Evolutionary conservation across 1,139 yeast genomes (phyloP), one percentile per base, ranked within the genome.

Genomic region (Schizosaccharomyces versatilis): DNA sequence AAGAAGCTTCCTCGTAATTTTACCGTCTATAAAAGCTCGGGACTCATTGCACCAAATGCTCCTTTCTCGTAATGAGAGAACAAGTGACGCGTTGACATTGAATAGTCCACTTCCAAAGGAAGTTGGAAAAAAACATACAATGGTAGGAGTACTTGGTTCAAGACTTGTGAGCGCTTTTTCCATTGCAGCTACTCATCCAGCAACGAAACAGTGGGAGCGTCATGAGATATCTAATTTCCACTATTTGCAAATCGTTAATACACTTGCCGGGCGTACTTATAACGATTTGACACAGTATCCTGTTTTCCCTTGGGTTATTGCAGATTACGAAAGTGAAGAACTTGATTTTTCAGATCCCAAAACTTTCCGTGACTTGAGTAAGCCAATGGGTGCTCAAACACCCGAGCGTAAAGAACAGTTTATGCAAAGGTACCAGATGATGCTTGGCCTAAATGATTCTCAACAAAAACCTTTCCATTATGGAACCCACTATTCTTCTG

Each of bases 401-500:
- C 64, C 66, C 2, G 70, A 69, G 1, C 71, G 95, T 57, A 83
- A 79, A 1, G 60, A 63, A 0, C 78, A 78, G 61, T 84, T 84
- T 61, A 68, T 69, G 54, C 90, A 83, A 56, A 67, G 95, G 54
- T 84, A 72, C 61, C 80, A 79, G 41, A 86, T 93, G 0, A 65
- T 81, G 53, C 73, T 69, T 41, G 75, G 80, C 58, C 68, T 84
- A 10, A 68, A 68, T 1, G 79, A 78, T 56, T 71, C 73, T 39
- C 62, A 64, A 32, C 65, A 75, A 0, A 85, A 86, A 0, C 82
- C 95, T 0, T 84, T 84, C 66, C 94, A 84, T 65, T 84, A 84
- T 63, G 95, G 95, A 2, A 84, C 95, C 0, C 95, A 84, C 65
- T 84, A 84, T 64, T 84, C 94, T 0, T 83, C 94, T 0, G 94